A percentile compares a stretch with the other conserved stretches of the same genome.
These are phyloP conservation scores for Torulaspora quercuum DNA, from an alignment of 805 yeast species.

Conservation along the genomic window DNA sequence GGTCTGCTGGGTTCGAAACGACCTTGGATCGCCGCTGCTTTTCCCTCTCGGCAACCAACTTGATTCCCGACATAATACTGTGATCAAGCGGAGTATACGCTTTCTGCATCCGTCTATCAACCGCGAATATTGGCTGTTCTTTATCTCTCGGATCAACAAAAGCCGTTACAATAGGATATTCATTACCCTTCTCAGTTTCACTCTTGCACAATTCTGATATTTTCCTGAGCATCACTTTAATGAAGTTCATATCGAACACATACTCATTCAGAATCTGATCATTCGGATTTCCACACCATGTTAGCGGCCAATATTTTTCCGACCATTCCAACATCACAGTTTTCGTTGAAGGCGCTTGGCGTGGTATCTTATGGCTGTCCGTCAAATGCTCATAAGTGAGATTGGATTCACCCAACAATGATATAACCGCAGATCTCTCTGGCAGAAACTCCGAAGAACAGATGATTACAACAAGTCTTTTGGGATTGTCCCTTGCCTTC, in stretches of 20 bases:
- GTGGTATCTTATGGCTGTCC: slow-evolving; percentile 46
- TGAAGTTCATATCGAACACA: slow-evolving; percentile 45
- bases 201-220: slow-evolving; percentile 29
- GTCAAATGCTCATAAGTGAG: slow-evolving; percentile 24
- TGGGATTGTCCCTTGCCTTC: slow-evolving; percentile 29
- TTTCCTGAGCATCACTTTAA: slow-evolving; percentile 34
- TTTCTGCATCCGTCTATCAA: slow-evolving; percentile 40
- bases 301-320: slow-evolving; percentile 70
- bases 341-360: slow-evolving; percentile 63
- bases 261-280: slow-evolving; percentile 63
- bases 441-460: slow-evolving; percentile 43
- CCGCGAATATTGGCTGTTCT: slow-evolving; percentile 35
- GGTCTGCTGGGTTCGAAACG: slow-evolving; percentile 4
- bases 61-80: slow-evolving; percentile 70
- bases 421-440: slow-evolving; percentile 28
- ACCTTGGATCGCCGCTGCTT: slow-evolving; percentile 17
- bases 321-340: slow-evolving; percentile 70
- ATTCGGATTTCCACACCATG: slow-evolving; percentile 91
- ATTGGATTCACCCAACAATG: slow-evolving; percentile 15
- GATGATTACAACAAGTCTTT: slow-evolving; percentile 41
- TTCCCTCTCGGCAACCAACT: slow-evolving; percentile 57
- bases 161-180: slow-evolving; percentile 53
- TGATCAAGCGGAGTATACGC: slow-evolving; percentile 58
- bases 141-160: slow-evolving; percentile 57
- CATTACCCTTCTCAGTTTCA: slow-evolving; percentile 15